phyloP scores from a whole-genome alignment of 495 filamentous ascomycete species.

The Neurospora sp. region DNA sequence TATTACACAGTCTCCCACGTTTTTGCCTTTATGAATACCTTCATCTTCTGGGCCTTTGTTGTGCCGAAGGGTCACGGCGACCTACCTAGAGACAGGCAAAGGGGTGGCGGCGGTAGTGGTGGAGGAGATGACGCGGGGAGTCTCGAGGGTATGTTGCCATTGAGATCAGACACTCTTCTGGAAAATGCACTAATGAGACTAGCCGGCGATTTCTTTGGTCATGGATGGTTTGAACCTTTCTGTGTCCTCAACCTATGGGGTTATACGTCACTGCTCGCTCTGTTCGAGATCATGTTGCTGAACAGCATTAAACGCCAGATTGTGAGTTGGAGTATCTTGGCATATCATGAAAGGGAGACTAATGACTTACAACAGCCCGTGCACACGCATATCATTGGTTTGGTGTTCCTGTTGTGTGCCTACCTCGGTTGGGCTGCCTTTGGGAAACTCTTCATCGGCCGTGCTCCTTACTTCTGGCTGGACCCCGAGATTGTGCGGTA shows the following conservation, averaged over 20 bases:
- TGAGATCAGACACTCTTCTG: neutral
- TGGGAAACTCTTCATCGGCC: conserved; percentile 34
- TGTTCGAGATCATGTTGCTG: conserved; percentile 36
- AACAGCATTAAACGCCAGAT: conserved; percentile 39
- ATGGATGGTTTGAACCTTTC: conserved; percentile 29
- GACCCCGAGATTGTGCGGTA: conserved; percentile 26
- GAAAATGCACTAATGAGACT: neutral
- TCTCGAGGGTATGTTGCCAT: neutral
- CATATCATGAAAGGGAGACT: neutral
- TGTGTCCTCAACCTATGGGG: conserved; percentile 35
- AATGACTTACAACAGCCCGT: conserved; percentile 23
- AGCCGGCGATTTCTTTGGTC: conserved; percentile 19
- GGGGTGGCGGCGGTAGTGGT: neutral
- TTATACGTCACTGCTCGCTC: conserved; percentile 30
- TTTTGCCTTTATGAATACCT: conserved; percentile 33
- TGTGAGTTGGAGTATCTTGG: conserved; percentile 17
- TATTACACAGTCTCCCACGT: conserved; percentile 38
- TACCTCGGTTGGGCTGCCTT: conserved; percentile 41
- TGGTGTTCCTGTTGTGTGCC: conserved; percentile 24
- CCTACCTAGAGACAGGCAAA: conserved; percentile 7
- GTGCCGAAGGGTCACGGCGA: conserved; percentile 27
- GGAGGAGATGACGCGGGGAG: neutral
- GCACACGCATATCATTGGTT: conserved; percentile 22
- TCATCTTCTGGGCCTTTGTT: conserved; percentile 38
- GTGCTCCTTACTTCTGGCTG: conserved; percentile 40